Evolutionary conservation across 768 basidiomycete genomes (phyloP).

Genomic region (Porphyrellus cyaneotinctus): DNA sequence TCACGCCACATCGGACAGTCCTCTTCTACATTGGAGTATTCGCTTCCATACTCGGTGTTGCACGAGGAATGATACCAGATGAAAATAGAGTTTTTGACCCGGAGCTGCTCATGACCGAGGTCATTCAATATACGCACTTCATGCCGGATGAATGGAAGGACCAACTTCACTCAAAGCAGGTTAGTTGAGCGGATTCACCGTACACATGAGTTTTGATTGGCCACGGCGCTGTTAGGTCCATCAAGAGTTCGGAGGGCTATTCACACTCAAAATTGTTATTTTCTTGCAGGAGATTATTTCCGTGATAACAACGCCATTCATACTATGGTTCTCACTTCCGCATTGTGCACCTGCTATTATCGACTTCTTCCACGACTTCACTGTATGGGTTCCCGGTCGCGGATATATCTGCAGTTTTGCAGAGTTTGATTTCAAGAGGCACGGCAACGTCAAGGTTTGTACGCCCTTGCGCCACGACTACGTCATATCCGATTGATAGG

Average conservation of each 20-base stretch:
- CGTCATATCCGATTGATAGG: neutral
- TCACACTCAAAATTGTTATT: conserved; percentile 86
- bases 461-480: neutral
- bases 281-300: conserved; percentile 88
- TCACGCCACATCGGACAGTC: conserved; percentile 89
- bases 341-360: conserved; percentile 85
- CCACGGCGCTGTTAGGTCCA: conserved; percentile 58
- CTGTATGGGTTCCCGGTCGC: conserved; percentile 92
- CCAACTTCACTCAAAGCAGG: conserved; percentile 84
- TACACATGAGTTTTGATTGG: neutral
- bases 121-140: conserved; percentile 92
- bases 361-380: conserved; percentile 98
- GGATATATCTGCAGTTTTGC: conserved; percentile 98
- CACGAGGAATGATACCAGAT: conserved; percentile 93
- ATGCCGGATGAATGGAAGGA: conserved; percentile 93
- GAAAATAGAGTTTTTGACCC: conserved; percentile 93
- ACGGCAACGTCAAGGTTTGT: conserved; percentile 84
- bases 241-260: conserved; percentile 85
- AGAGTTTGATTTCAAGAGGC: conserved; percentile 94
- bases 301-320: conserved; percentile 89
- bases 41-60: conserved; percentile 81
- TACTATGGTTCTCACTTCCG: conserved; percentile 91
- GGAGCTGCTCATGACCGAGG: conserved; percentile 86
- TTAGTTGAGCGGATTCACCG: conserved; percentile 25
- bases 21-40: conserved; percentile 91